Evolutionary conservation across 2,329 filamentous ascomycete genomes (phyloP).

Genomic region (Daldinia sp.): DNA sequence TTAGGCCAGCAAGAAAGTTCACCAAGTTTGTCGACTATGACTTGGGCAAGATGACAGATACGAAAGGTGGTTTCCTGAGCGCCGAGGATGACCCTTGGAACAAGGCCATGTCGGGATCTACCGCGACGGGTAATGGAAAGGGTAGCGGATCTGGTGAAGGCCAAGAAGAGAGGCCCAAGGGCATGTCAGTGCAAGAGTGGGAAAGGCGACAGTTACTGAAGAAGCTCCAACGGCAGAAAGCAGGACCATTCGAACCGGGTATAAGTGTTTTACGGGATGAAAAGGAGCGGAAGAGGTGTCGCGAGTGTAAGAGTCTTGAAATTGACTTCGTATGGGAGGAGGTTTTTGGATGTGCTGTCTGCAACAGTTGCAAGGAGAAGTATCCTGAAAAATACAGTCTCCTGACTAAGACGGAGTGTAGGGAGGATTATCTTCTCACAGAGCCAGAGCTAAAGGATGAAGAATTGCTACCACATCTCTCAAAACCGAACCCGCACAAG

Average conservation of each 20-base stretch:
- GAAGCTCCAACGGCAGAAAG: slow-evolving; percentile 77
- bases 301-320: slow-evolving; percentile 85
- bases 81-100: slow-evolving; percentile 92
- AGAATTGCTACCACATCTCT: slow-evolving; percentile 86
- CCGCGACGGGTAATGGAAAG: slow-evolving; percentile 49
- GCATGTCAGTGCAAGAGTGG: slow-evolving; percentile 94
- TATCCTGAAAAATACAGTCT: slow-evolving; percentile 92
- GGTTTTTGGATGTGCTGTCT: slow-evolving; percentile 80
- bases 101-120: slow-evolving; percentile 73
- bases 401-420: slow-evolving; percentile 95
- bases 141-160: slow-evolving; percentile 52
- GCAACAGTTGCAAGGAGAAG: slow-evolving; percentile 88
- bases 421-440: slow-evolving; percentile 94
- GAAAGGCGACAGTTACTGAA: slow-evolving; percentile 82
- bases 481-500: slow-evolving; percentile 94
- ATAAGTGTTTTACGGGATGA: slow-evolving; percentile 78
- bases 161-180: slow-evolving; percentile 77
- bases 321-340: slow-evolving; percentile 98
- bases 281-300: slow-evolving; percentile 77
- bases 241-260: slow-evolving; percentile 89
- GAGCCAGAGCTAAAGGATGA: slow-evolving; percentile 95
- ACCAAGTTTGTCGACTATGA: slow-evolving; percentile 97
- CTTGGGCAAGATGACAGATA: slow-evolving; percentile 97
- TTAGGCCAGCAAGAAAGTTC: slow-evolving; percentile 87
- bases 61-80: slow-evolving; percentile 94